phyloP scores from a whole-genome alignment of 768 basidiomycete species.

The Podaxis sp. region DNA sequence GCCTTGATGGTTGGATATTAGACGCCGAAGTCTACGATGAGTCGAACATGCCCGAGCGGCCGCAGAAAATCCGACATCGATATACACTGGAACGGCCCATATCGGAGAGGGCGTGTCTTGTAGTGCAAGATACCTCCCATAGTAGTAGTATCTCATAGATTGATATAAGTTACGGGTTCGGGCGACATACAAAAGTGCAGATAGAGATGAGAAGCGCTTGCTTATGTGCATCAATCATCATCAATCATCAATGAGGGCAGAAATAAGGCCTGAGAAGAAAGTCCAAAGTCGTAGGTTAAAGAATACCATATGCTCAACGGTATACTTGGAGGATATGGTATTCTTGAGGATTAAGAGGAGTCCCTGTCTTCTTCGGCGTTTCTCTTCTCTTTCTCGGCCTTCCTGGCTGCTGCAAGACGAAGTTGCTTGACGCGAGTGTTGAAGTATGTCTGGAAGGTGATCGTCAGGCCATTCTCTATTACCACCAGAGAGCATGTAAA shows the following conservation, averaged over 20 bases:
- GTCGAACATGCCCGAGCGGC: neutral
- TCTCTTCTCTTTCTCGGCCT: constrained; percentile 39
- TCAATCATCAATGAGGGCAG: too few species aligned
- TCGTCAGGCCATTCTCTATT: neutral
- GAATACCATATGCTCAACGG: neutral
- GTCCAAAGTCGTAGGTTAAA: too few species aligned
- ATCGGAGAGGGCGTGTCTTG: constrained; percentile 25
- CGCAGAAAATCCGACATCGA: constrained; percentile 21
- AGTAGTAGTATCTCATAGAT: constrained; percentile 9
- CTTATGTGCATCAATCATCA: too few species aligned
- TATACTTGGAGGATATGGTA: neutral
- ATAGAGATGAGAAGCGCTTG: neutral
- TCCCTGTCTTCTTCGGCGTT: neutral
- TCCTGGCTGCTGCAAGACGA: constrained; percentile 48
- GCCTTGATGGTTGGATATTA: constrained; percentile 62
- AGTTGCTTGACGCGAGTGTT: constrained; percentile 69
- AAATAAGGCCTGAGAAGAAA: too few species aligned
- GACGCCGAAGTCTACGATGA: constrained; percentile 38
- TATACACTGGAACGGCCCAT: constrained; percentile 30
- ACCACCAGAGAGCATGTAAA: constrained; percentile 4
- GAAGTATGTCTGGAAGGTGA: constrained; percentile 54
- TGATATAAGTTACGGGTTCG: neutral
- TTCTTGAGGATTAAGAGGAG: too few species aligned
- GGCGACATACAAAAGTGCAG: neutral
- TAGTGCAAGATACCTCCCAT: constrained; percentile 24